Evolutionary conservation across 2,329 filamentous ascomycete species (phyloP).

Genomic region (Aspergillus sp.): DNA sequence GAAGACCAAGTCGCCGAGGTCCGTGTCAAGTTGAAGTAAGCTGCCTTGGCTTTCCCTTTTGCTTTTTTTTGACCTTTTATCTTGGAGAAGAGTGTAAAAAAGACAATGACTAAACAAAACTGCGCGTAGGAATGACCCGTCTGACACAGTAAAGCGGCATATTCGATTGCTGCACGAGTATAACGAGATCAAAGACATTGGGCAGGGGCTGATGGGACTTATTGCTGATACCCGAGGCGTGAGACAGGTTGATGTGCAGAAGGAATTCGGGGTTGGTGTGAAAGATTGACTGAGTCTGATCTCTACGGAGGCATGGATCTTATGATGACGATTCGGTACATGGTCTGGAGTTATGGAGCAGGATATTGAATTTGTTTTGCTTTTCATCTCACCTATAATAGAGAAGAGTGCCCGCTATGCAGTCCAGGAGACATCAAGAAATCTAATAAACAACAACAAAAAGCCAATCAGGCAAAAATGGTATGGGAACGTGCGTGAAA

Average conservation of each 20-base stretch:
- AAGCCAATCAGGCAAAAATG: conserved; percentile 2
- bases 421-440: background rate
- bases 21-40: conserved; percentile 38
- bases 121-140: conserved; percentile 39
- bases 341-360: background rate
- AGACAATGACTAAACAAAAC: background rate
- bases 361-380: background rate
- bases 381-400: background rate
- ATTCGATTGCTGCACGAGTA: conserved; percentile 67
- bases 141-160: conserved; percentile 59
- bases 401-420: conserved; percentile 3
- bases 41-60: background rate
- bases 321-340: background rate
- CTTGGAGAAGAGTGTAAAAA: too few relatives aligned
- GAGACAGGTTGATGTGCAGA: conserved; percentile 47
- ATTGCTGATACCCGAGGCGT: conserved; percentile 65
- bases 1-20: conserved; percentile 34
- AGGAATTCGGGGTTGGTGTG: conserved; percentile 40
- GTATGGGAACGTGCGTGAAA: background rate
- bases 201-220: conserved; percentile 64
- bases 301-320: background rate
- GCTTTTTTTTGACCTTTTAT: background rate
- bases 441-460: background rate
- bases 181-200: conserved; percentile 70
- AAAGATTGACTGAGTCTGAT: conserved; percentile 30